Conservation (phyloP, 805 yeast genomes). For the Sugiyamaella chiloensis region DNA sequence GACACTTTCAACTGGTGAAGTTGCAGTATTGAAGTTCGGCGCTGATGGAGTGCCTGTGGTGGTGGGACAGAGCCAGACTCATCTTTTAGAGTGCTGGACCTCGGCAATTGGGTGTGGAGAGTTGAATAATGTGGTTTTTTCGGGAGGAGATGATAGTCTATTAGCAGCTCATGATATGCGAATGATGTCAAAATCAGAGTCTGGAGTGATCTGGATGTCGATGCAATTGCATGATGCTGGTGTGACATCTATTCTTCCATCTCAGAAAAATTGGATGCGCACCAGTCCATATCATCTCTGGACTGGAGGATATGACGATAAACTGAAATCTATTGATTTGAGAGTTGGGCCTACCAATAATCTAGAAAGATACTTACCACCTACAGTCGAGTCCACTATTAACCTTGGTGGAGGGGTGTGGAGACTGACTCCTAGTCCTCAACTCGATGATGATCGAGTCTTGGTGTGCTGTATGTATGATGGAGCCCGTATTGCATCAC, state of each 20-base stretch:
- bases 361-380: slow-evolving; percentile 49
- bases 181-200: slow-evolving; percentile 27
- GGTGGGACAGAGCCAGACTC: slow-evolving; percentile 40
- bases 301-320: slow-evolving; percentile 94
- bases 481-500: slow-evolving; percentile 70
- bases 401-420: slow-evolving; percentile 93
- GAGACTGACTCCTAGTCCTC: slow-evolving; percentile 71
- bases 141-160: slow-evolving; percentile 86
- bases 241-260: slow-evolving; percentile 74
- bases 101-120: slow-evolving; percentile 53
- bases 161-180: slow-evolving; percentile 72
- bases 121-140: slow-evolving; percentile 54
- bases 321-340: slow-evolving; percentile 64
- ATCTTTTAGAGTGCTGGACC: slow-evolving; percentile 86
- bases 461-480: slow-evolving; percentile 92
- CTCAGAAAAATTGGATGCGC: slow-evolving; percentile 41
- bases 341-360: slow-evolving; percentile 46
- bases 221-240: slow-evolving; percentile 83
- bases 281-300: slow-evolving; percentile 50
- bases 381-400: slow-evolving; percentile 37
- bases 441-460: slow-evolving; percentile 42
- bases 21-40: slow-evolving; percentile 42
- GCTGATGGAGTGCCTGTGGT: slow-evolving; percentile 25
- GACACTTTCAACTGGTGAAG: slow-evolving; percentile 68
- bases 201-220: slow-evolving; percentile 27